phyloP scores from a whole-genome alignment of 805 yeast species.

The Candida ovalis region DNA sequence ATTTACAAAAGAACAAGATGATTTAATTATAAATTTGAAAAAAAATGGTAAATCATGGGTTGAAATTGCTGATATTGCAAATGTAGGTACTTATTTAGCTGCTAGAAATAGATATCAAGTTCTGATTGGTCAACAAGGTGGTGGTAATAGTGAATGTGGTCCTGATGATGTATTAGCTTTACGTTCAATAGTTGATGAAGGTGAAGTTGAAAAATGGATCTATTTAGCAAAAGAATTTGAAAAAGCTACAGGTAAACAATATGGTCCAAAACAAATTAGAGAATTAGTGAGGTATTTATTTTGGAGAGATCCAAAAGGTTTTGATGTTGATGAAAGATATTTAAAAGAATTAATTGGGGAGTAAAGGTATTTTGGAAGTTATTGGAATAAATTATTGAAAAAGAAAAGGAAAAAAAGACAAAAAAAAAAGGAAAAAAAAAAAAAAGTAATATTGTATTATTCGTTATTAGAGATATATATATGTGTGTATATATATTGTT shows the following conservation, averaged over 20 bases:
- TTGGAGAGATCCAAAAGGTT: conserved; percentile 48
- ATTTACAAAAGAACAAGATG: conserved; percentile 66
- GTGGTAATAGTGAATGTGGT: conserved; percentile 63
- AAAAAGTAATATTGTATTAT: no score
- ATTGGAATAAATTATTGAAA: no score
- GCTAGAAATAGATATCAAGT: conserved; percentile 79
- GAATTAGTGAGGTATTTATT: conserved; percentile 51
- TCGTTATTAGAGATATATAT: no score
- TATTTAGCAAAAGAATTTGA: conserved; percentile 60
- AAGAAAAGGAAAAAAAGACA: no score
- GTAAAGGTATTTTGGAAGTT: not conserved
- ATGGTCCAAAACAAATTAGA: conserved; percentile 52
- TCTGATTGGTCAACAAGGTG: conserved; percentile 79
- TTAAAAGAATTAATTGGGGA: conserved; percentile 37
- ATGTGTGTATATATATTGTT: no score
- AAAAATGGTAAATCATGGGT: conserved; percentile 66
- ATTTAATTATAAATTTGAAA: conserved; percentile 56
- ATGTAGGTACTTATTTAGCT: conserved; percentile 63
- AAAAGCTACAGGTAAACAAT: conserved; percentile 47
- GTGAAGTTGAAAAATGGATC: conserved; percentile 67
- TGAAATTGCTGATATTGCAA: conserved; percentile 63
- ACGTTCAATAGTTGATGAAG: conserved; percentile 57
- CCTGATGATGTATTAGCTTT: conserved; percentile 49
- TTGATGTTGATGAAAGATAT: conserved; percentile 52
- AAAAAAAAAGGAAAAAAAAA: no score